Conservation (phyloP, 1,284 basidiomycete species). For the Trichosporon ovoides region DNA sequence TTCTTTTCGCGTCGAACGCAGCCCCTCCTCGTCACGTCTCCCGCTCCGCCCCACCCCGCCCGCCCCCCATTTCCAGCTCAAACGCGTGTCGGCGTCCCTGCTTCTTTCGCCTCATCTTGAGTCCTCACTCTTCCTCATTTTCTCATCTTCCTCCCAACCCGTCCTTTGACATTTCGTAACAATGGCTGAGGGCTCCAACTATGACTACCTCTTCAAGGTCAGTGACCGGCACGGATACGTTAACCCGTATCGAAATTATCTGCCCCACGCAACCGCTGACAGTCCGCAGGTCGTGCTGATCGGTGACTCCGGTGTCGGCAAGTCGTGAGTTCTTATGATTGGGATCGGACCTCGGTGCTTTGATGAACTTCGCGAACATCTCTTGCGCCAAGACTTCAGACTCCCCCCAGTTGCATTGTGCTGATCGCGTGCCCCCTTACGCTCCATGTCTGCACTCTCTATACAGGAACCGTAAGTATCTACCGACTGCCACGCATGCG, state of each 20-base stretch:
- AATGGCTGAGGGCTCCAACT: constrained; percentile 86
- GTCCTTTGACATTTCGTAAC: not conserved
- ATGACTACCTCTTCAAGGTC: constrained; percentile 95
- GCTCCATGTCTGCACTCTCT: not conserved
- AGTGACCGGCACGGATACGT: constrained; percentile 22
- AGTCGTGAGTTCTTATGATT: constrained; percentile 57
- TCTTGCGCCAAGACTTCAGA: not conserved
- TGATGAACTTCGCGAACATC: not conserved
- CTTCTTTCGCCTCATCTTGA: not conserved
- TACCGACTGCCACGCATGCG: not conserved
- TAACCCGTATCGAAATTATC: no score
- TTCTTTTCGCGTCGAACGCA: not conserved
- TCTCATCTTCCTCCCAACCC: not conserved
- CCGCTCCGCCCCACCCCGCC: not conserved
- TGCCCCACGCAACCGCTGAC: constrained; percentile 1
- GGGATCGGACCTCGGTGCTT: not conserved
- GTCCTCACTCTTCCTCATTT: not conserved
- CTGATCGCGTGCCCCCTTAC: constrained; percentile 6
- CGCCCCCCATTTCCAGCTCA: not conserved
- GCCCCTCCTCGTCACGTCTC: not conserved
- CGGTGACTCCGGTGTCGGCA: constrained; percentile 98
- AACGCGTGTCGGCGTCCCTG: constrained; percentile 4
- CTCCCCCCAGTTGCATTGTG: not conserved
- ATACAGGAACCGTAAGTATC: constrained; percentile 48
- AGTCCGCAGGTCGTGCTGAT: constrained; percentile 81